Evolutionary conservation across 257 asterid genomes (phyloP).

Genomic region (Gardenia jasminoides): DNA sequence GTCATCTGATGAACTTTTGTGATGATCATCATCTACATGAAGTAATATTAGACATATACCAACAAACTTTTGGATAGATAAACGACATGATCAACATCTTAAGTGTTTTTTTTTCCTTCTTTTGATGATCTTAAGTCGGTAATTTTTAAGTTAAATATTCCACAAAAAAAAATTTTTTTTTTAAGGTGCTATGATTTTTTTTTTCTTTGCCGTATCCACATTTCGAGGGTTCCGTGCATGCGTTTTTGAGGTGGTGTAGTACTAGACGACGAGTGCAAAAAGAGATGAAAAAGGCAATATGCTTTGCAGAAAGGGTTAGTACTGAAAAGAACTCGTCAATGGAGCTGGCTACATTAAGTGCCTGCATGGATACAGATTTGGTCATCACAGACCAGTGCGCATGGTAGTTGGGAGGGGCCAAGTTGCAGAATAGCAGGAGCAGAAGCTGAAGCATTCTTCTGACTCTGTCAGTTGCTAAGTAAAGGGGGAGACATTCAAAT

Average conservation of each 20-base stretch:
- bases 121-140: no score
- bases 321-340: background rate
- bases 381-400: conserved; percentile 2
- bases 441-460: background rate
- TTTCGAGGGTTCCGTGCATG: background rate
- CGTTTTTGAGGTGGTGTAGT: background rate
- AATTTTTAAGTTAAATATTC: no score
- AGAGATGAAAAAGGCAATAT: background rate
- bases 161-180: no score
- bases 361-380: background rate
- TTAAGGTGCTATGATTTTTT: background rate
- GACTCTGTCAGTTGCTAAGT: conserved; percentile 1
- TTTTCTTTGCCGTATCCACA: background rate
- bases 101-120: no score
- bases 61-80: background rate
- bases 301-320: background rate
- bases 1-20: background rate
- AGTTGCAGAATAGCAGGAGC: background rate
- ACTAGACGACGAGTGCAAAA: background rate
- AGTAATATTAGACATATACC: no score
- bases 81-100: no score
- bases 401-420: conserved; percentile 13
- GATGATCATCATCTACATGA: no score
- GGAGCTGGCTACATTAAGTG: background rate
- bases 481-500: background rate